phyloP scores from a whole-genome alignment of 495 filamentous ascomycete species.

The Eremomyces bilateralis region DNA sequence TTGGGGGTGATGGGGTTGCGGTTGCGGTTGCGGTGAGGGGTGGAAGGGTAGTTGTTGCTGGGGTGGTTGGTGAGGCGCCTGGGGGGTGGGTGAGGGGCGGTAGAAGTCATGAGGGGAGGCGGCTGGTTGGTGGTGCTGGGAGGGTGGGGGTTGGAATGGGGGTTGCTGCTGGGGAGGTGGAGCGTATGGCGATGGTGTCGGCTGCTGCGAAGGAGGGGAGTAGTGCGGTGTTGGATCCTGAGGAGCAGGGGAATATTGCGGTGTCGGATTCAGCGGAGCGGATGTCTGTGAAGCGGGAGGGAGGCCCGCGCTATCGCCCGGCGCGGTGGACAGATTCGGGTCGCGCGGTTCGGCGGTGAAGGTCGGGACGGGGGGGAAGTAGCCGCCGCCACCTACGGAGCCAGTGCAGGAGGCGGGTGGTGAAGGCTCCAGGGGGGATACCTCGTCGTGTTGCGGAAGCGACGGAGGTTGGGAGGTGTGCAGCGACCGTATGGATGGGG shows the following conservation, averaged over 20 bases:
- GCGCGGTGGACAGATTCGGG: conserved; percentile 8
- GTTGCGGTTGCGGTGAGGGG: conserved; percentile 2
- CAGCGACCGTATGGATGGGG: conserved; percentile 4
- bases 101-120: no score
- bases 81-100: no score
- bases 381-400: conserved; percentile 29
- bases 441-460: conserved; percentile 11
- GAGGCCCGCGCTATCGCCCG: conserved; percentile 5
- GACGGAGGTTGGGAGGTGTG: neutral
- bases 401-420: conserved; percentile 7
- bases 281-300: conserved; percentile 7
- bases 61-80: conserved; percentile 3
- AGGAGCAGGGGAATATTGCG: conserved; percentile 5
- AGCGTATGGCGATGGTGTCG: conserved; percentile 2
- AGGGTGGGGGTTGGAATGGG: no score
- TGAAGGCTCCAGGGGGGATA: conserved; percentile 20
- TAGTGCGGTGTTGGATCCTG: neutral
- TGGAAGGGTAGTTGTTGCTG: conserved; percentile 4
- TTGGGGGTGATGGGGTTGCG: conserved; percentile 9
- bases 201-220: conserved; percentile 6
- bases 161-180: neutral
- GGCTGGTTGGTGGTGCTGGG: no score
- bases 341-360: conserved; percentile 14
- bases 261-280: conserved; percentile 1
- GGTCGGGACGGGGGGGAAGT: conserved; percentile 29